These are phyloP conservation scores for Scortechinia acanthostroma DNA, from an alignment of 2,329 filamentous ascomycete species.

Conservation along the genomic window DNA sequence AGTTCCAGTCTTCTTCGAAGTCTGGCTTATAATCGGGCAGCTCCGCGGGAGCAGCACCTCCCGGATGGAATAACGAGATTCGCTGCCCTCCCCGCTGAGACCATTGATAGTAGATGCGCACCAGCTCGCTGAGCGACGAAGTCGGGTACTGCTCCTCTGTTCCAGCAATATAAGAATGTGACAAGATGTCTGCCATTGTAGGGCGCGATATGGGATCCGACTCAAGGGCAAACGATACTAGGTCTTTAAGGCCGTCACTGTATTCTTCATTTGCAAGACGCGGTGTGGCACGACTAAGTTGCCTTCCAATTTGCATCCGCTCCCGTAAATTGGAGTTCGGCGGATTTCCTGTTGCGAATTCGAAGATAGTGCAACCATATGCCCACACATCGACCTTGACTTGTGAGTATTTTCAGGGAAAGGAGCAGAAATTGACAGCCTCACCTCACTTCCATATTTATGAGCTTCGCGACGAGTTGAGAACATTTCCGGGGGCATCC, in stretches of 20 bases:
- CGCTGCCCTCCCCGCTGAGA: constrained; percentile 35
- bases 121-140: constrained; percentile 29
- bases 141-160: constrained; percentile 33
- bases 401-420: too few species aligned
- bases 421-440: too few species aligned
- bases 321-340: constrained; percentile 35
- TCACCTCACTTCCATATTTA: constrained; percentile 35
- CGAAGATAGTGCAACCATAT: constrained; percentile 37
- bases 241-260: constrained; percentile 30
- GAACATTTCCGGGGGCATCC: constrained; percentile 59
- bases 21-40: constrained; percentile 31
- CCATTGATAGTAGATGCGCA: constrained; percentile 37
- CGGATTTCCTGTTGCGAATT: constrained; percentile 36
- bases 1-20: constrained; percentile 52
- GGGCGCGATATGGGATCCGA: constrained; percentile 31
- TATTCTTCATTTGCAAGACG: constrained; percentile 29
- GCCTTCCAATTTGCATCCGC: constrained; percentile 33
- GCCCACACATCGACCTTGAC: constrained; percentile 42
- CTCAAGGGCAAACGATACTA: constrained; percentile 31
- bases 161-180: constrained; percentile 30
- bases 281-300: constrained; percentile 28
- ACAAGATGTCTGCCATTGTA: constrained; percentile 31
- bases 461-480: constrained; percentile 21
- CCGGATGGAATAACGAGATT: constrained; percentile 49
- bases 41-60: constrained; percentile 47